These are phyloP conservation scores for Begonia fuchsioides DNA, from an alignment of 306 rosid species.

Conservation along the genomic window DNA sequence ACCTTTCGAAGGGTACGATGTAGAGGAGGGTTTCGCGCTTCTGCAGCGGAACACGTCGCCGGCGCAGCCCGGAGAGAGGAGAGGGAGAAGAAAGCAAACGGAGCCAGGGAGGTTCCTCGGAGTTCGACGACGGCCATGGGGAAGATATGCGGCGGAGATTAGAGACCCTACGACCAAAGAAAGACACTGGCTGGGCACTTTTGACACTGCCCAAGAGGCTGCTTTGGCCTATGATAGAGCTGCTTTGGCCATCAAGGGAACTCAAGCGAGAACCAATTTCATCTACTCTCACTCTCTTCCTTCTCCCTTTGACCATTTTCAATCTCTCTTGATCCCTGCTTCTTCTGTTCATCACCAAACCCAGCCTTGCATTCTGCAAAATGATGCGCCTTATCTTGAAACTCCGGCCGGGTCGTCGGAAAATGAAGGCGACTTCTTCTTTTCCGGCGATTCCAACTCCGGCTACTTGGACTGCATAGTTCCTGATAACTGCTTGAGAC, in stretches of 20 bases:
- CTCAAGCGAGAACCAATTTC: conserved; percentile 90
- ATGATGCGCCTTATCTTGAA: neutral
- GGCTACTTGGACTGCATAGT: conserved; percentile 94
- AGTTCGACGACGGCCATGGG: conserved; percentile 92
- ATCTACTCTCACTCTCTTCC: conserved; percentile 66
- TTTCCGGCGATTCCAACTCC: conserved; percentile 47
- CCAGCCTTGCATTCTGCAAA: conserved; percentile 12
- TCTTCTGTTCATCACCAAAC: conserved; percentile 17
- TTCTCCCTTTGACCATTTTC: conserved; percentile 37
- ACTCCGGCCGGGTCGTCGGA: conserved; percentile 16
- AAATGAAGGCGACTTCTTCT: conserved; percentile 29
- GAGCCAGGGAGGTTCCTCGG: conserved; percentile 95
- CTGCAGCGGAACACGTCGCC: conserved; percentile 53
- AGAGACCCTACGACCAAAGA: conserved; percentile 97
- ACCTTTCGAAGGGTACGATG: conserved; percentile 30
- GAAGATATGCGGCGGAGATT: conserved; percentile 93
- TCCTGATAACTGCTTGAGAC: conserved; percentile 78
- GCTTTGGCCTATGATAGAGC: conserved; percentile 99
- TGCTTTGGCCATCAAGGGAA: conserved; percentile 94
- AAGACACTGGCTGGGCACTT: conserved; percentile 97
- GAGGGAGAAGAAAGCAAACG: conserved; percentile 77
- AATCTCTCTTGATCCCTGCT: conserved; percentile 32
- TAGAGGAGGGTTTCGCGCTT: conserved; percentile 31
- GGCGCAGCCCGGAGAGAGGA: conserved; percentile 43
- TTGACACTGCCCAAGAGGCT: conserved; percentile 99